phyloP scores from a whole-genome alignment of 352 stramenopile species.

The Phytopythium montanum region DNA sequence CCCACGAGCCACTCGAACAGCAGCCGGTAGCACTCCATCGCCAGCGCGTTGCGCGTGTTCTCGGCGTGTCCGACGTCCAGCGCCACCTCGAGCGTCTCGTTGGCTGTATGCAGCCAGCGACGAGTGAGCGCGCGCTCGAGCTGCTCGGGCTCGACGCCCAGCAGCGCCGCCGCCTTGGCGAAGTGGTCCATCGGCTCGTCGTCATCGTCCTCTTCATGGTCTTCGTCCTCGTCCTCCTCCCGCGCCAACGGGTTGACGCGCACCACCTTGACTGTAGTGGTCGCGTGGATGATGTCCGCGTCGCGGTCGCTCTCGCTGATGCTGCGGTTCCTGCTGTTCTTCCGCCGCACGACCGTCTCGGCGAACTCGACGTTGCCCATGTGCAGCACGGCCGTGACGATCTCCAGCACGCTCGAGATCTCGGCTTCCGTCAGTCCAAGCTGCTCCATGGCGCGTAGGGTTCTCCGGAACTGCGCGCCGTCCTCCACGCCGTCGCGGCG shows the following conservation, averaged over 20 bases:
- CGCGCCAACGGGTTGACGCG: background rate
- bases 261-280: slow-evolving; percentile 3
- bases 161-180: slow-evolving; percentile 41
- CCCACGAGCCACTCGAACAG: slow-evolving; percentile 95
- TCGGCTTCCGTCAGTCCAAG: slow-evolving; percentile 66
- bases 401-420: slow-evolving; percentile 56
- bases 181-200: slow-evolving; percentile 28
- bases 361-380: slow-evolving; percentile 86
- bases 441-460: slow-evolving; percentile 65
- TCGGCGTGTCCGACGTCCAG: slow-evolving; percentile 61
- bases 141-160: slow-evolving; percentile 51
- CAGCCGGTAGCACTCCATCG: slow-evolving; percentile 91
- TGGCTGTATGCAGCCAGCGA: slow-evolving; percentile 55
- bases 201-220: background rate
- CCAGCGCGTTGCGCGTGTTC: slow-evolving; percentile 85
- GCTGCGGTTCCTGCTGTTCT: background rate
- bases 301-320: slow-evolving; percentile 9
- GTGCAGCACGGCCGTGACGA: slow-evolving; percentile 83
- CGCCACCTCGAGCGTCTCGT: slow-evolving; percentile 67
- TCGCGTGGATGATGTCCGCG: slow-evolving; percentile 1
- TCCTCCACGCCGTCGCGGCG: slow-evolving; percentile 69
- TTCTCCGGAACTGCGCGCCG: slow-evolving; percentile 55
- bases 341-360: slow-evolving; percentile 1
- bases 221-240: slow-evolving; percentile 3
- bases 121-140: slow-evolving; percentile 63